These are phyloP conservation scores for Gentiana dahurica DNA, from an alignment of 257 asterid species.

Conservation along the genomic window DNA sequence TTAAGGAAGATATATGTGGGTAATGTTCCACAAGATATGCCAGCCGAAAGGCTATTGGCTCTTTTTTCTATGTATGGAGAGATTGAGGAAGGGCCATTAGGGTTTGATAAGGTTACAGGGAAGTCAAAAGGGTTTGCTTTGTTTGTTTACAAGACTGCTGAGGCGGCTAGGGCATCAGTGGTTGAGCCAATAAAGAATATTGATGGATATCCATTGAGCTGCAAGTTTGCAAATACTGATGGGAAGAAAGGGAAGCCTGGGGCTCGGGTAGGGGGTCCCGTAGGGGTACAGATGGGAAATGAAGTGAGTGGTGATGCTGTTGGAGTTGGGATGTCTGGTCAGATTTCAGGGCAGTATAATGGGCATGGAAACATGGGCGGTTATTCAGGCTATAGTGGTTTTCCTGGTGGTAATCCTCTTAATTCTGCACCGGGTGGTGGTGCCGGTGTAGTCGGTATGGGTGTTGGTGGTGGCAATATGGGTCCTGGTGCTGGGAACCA, in stretches of 20 bases:
- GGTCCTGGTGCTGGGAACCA: conserved; percentile 33
- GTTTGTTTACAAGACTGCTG: conserved; percentile 69
- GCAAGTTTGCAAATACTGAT: conserved; percentile 59
- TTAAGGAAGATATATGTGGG: conserved; percentile 69
- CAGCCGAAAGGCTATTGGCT: conserved; percentile 55
- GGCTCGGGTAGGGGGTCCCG: conserved; percentile 18
- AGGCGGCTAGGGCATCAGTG: conserved; percentile 60
- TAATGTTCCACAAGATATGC: conserved; percentile 73
- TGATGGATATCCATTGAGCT: conserved; percentile 68
- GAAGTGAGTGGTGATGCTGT: conserved; percentile 32
- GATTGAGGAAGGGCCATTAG: conserved; percentile 86
- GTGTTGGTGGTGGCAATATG: conserved; percentile 36
- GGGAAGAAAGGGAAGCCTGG: conserved; percentile 61
- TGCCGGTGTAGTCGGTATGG: conserved; percentile 18
- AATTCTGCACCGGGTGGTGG: conserved; percentile 11
- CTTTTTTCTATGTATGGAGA: conserved; percentile 76
- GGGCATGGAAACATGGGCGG: conserved; percentile 33
- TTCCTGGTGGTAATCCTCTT: conserved; percentile 17
- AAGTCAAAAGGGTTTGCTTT: conserved; percentile 77
- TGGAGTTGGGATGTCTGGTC: conserved; percentile 25
- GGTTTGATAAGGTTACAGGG: conserved; percentile 79
- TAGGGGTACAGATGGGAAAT: conserved; percentile 26
- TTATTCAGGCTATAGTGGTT: conserved; percentile 33
- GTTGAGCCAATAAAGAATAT: conserved; percentile 59
- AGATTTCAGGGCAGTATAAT: conserved; percentile 36